phyloP scores from a whole-genome alignment of 2,329 filamentous ascomycete species.

The Monosporascus cannonballus region DNA sequence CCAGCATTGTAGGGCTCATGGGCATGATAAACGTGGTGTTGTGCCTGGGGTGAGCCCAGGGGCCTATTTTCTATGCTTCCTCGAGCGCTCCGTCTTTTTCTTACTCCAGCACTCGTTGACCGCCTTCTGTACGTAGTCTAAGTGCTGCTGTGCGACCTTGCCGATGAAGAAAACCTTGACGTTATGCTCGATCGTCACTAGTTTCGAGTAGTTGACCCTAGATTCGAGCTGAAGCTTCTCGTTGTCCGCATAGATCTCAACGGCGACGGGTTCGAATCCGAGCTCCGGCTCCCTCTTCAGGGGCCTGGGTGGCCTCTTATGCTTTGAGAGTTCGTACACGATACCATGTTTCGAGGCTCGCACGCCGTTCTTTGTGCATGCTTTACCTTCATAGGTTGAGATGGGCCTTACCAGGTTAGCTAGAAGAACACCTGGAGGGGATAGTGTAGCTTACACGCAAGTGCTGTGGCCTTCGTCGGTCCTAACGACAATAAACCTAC shows the following conservation, averaged over 20 bases:
- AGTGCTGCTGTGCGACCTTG: slow-evolving; percentile 33
- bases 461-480: slow-evolving; percentile 47
- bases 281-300: slow-evolving; percentile 39
- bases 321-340: slow-evolving; percentile 31
- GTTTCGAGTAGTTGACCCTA: slow-evolving; percentile 52
- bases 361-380: slow-evolving; percentile 46
- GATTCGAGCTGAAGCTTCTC: slow-evolving; percentile 45
- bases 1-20: neutral
- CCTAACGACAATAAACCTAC: slow-evolving; percentile 49
- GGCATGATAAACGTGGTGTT: neutral
- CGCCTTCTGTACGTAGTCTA: slow-evolving; percentile 35
- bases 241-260: slow-evolving; percentile 34
- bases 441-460: slow-evolving; percentile 45
- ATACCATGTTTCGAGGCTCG: slow-evolving; percentile 49
- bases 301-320: slow-evolving; percentile 19
- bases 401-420: slow-evolving; percentile 39
- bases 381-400: slow-evolving; percentile 47
- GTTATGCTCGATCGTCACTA: slow-evolving; percentile 52
- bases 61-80: slow-evolving; percentile 16
- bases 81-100: slow-evolving; percentile 30
- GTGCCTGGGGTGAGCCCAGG: neutral
- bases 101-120: slow-evolving; percentile 44
- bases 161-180: slow-evolving; percentile 52
- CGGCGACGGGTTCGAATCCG: slow-evolving; percentile 40
- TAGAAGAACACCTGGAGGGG: slow-evolving; percentile 1